phyloP scores from a whole-genome alignment of 1,284 basidiomycete species.

The Ganoderma multipileum region DNA sequence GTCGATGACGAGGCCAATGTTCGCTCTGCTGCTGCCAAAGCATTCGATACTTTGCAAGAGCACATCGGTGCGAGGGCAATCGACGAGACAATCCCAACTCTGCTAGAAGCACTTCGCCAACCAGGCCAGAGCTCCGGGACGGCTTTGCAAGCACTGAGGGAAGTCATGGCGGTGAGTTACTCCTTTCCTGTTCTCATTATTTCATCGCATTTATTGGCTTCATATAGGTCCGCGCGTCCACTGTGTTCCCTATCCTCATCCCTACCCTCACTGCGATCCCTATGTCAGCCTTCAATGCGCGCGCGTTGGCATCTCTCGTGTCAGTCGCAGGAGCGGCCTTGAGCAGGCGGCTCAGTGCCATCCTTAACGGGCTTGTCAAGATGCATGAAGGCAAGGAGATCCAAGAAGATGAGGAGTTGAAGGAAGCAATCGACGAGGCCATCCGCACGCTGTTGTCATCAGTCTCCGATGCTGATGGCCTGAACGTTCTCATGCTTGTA shows the following conservation, averaged over 20 bases:
- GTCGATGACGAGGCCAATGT: constrained; percentile 91
- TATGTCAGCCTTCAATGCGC: constrained; percentile 96
- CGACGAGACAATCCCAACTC: constrained; percentile 95
- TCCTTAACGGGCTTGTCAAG: constrained; percentile 80
- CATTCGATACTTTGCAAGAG: constrained; percentile 94
- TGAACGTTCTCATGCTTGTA: constrained; percentile 88
- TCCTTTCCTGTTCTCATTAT: constrained; percentile 5
- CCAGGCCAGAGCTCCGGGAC: constrained; percentile 93
- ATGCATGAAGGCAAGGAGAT: constrained; percentile 65
- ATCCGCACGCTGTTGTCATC: constrained; percentile 77
- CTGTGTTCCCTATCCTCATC: constrained; percentile 98
- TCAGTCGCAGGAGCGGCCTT: constrained; percentile 93
- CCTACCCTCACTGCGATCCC: constrained; percentile 91
- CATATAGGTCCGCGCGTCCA: constrained; percentile 82
- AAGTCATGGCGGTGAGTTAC: constrained; percentile 89
- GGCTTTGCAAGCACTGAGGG: constrained; percentile 91
- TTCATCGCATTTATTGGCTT: constrained; percentile 5
- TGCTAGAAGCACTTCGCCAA: constrained; percentile 91
- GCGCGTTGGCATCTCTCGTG: constrained; percentile 89
- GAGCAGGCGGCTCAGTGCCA: constrained; percentile 81
- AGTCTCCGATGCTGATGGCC: constrained; percentile 83
- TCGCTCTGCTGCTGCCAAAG: constrained; percentile 91
- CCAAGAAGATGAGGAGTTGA: constrained; percentile 73
- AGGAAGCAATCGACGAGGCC: constrained; percentile 79
- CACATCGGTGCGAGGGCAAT: constrained; percentile 91